Base-by-base conservation (phyloP, 441 rosid genomes). In the California macrophylla region DNA sequence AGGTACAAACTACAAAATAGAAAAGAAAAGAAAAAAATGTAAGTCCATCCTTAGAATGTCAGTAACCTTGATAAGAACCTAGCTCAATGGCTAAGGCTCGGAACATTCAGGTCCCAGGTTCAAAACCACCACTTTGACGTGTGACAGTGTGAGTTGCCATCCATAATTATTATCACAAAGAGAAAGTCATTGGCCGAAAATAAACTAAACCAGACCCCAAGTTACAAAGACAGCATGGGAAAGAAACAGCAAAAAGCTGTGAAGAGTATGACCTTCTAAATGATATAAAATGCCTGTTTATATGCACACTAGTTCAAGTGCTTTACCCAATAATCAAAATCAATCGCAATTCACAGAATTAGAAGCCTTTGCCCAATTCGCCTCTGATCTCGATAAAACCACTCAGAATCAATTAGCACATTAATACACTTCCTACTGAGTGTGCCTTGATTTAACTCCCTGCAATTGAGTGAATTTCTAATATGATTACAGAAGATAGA, bases 1-100 rank as follows among this genome's bases (percentile, higher is more conserved):
- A 40, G 85, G 84, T 25, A 86, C 75, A 84, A 83, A 90, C 96
- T 90, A 76, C 75, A 78, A 12, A 47, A 69, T 29, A 50, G 62
- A 72, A 69, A 45, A 45, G 0, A 40, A 66, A 21, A 29, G 32
- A 30, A 30, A 30, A 30, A 45, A 45, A 3, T 12, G 20, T 36
- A 9, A 9, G 12, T 45, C 28, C 40, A 63, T 29, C 23, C 3
- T 61, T 28, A 61, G 65, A 24, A 60, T 64, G n/a, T 12, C 47
- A 40, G 47, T 40, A 40, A 40, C 3, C 1, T 3, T 40, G 47
- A 40, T 12, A 40, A 12, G 47, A 40, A 40, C 47, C 47, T 40
- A 54, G 62, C 62, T 56, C 62, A 21, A 20, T 56, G 62, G 28
- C 12, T 56, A 21, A 56, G 12, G 28, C 62, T 56, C 21, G 62